Base-by-base conservation (phyloP, 768 basidiomycete genomes). In the Lentinula aciculospora region DNA sequence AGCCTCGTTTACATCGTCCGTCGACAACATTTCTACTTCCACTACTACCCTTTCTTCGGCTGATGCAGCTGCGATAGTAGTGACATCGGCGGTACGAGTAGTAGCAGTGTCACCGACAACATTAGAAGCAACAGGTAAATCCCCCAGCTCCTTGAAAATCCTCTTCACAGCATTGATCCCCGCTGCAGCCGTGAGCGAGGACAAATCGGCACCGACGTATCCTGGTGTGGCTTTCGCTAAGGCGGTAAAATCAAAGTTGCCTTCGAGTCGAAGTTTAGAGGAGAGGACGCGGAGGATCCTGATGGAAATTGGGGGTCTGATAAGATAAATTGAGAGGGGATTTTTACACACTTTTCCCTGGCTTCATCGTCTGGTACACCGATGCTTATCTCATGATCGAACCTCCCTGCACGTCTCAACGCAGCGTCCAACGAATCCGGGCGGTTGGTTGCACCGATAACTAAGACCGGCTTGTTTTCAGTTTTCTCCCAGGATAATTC, bases 361-460 rank as follows among this genome's bases (percentile, higher is more conserved):
- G 88, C 94, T 56, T 85, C 85, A 60, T 97, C 89, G 64, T 95
- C 93, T 2, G 97, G 97, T 3, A 99, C 96, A 12, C 91, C 91
- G 91, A 98, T 94, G 51, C 91, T 89, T 50, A 99, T 98, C 72
- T 99, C 97, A 63, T 95, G 92, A 67, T 98, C 97, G 60, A 99
- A 99, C 32, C 97, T 76, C 4, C 97, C 97, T 4, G 95, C 96
- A 56, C 95, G 80, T 31, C 96, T 83, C 17, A 99, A 77, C 0
- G 97, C 97, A 0, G 94, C 84, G 69, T 99, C 97, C 6, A 98
- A 78, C 4, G 95, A 89, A 67, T 98, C 97, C 1, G 94, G 94
- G 27, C 96, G 81, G 70, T 99, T 99, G 0, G 96, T 98, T 2
- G 97, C 96, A 5, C 94, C 94, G 61, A 98, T 94, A 5, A 99